Evolutionary conservation across 140 eudicot genomes (phyloP), one percentile per base, ranked within the genome.

Genomic region (Flaveria floridana): DNA sequence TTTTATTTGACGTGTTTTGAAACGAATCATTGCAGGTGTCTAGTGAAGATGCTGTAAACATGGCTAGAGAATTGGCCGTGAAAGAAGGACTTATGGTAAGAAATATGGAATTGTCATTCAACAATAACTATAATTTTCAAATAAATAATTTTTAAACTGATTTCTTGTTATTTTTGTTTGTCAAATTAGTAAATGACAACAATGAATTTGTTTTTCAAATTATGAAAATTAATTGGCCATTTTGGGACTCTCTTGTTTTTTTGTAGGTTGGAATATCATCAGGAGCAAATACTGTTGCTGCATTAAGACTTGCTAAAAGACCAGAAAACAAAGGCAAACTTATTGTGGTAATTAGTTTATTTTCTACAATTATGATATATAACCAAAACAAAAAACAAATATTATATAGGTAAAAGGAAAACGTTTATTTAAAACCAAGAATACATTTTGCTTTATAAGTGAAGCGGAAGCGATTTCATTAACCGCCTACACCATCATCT

Each of bases 301-400:
- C 99, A 15, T 86, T 94, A 51, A 77, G 87, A 48, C 96, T 94
- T 66, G 99, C 99, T 8, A 79, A 68, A 71, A 88, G 92, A 81
- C 97, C 99, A 53, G 99, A 94, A 79, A 94, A 94, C 95, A 94
- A 87, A 82, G 97, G 99, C 84, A 94, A 94, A 79, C 99, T 94
- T 67, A 94, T 94, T 76, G 99, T 94, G 96, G 99, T 94, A 94
- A 58, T 3, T 55, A 3, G 53, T 69, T 28, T 21, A 44, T 70
- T 9, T 20, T 30, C 37, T 30, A 30, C 5, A 28, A 28, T 28
- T 28, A 28, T 28, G 37, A 28, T 28, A 28, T 28, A 3, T 3
- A 28, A 28, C 37, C 37, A 30, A 30, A 30, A 30, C 6, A 30
- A 30, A 30, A 30, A 28, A 30, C 6, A 30, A 30, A 30, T 30